Percentiles rank a stretch among this genome's conserved stretches.
phyloP scores from a whole-genome alignment of 164 flowering plant species.

The Pachysandra terminalis region DNA sequence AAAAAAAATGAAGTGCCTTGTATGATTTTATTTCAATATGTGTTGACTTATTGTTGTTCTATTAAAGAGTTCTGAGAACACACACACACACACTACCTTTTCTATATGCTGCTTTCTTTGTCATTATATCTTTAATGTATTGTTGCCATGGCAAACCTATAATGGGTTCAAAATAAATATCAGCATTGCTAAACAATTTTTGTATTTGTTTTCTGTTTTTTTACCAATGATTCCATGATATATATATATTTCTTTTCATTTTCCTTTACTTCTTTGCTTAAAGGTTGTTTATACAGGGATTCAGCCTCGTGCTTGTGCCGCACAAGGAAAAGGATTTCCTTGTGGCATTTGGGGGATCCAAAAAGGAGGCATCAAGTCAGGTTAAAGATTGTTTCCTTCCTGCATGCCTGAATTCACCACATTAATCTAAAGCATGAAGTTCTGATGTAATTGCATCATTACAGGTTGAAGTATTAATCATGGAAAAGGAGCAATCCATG shows the following conservation, averaged over 20 bases:
- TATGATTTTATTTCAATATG: too few species aligned
- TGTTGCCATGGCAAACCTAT: too few species aligned
- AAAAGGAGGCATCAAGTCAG: constrained; percentile 90
- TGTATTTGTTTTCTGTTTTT: too few species aligned
- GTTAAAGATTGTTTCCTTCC: constrained; percentile 27
- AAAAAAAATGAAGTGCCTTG: too few species aligned
- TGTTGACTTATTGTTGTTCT: too few species aligned
- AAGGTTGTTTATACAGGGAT: constrained; percentile 53
- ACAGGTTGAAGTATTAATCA: constrained; percentile 75
- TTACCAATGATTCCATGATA: too few species aligned
- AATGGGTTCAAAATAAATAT: too few species aligned
- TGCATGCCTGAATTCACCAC: background rate
- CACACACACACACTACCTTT: background rate
- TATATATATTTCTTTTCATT: background rate
- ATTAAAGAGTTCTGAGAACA: too few species aligned
- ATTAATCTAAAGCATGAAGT: constrained; percentile 3
- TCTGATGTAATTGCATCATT: constrained; percentile 1
- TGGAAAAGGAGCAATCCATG: constrained; percentile 46
- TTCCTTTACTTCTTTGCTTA: background rate
- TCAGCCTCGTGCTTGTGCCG: constrained; percentile 82
- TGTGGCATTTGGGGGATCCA: constrained; percentile 92
- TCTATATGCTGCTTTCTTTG: background rate
- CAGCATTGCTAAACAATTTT: too few species aligned
- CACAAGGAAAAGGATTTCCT: constrained; percentile 84
- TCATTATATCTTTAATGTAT: too few species aligned